Base-by-base conservation (phyloP, 2,329 filamentous ascomycete species). In the Fusarium proliferatum region DNA sequence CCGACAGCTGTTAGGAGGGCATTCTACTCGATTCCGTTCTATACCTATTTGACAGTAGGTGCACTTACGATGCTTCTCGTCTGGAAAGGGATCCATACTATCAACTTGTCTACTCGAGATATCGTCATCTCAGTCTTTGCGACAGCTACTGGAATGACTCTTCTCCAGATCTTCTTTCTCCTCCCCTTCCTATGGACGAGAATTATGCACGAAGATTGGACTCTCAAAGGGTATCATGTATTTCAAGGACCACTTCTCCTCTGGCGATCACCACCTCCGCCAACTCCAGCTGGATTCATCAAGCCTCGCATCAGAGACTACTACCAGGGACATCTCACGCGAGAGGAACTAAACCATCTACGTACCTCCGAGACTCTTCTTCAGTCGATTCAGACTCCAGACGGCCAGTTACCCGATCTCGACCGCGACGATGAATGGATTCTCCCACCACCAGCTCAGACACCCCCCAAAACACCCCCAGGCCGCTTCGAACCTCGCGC, bases 161-260 rank as follows among this genome's bases (percentile, higher is more conserved):
- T 84, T 6, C 72, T 89, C 15, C 79, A 86, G 34, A 77, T 78
- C 53, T 64, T 85, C 49, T 89, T 89, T 75, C 81, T 89, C 66
- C 80, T 90, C 10, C 88, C 88, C 3, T 90, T 84, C 68, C 79
- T 89, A 34, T 84, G 88, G 79, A 82, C 85, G 38, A 83, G 84
- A 33, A 84, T 89, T 23, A 79, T 88, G 69, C 80, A 82, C 53
- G 84, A 88, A 45, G 88, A 90, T 73, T 88, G 86, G 83, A 83
- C 84, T 21, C 76, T 89, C 11, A 85, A 82, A 64, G 84, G 83
- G 80, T 88, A 85, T 74, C 81, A 88, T 59, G 76, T 85, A 38
- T 81, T 85, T 72, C 79, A 83, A 16, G 88, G 88, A 0, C 87
- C 86, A 17, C 78, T 85, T 39, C 82, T 88, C 2, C 82, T 86